Percentiles rank a stretch among this genome's conserved stretches.
Conservation (phyloP, 805 yeast genomes). For the Lachancea kluyveri region DNA sequence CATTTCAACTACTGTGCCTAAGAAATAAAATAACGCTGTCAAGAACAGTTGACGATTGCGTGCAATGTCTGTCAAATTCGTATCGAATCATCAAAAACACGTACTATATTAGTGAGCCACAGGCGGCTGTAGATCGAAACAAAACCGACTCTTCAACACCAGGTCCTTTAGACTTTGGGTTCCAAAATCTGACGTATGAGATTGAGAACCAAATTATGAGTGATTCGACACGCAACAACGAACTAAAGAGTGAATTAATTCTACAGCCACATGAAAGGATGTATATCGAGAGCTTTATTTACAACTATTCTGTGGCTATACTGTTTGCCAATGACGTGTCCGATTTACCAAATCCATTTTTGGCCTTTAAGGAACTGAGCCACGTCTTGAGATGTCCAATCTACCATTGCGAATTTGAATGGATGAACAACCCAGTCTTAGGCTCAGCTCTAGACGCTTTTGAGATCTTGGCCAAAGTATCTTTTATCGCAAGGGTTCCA, state of each 20-base stretch:
- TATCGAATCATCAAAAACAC: conserved; percentile 32
- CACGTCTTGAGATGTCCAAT: conserved; percentile 32
- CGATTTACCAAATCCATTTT: conserved; percentile 38
- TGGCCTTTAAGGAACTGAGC: conserved; percentile 31
- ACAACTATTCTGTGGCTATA: conserved; percentile 36
- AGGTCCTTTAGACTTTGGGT: conserved; percentile 2
- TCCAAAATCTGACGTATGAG: conserved; percentile 11
- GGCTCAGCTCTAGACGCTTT: conserved; percentile 36
- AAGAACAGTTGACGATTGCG: conserved; percentile 24
- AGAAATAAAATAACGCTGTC: conserved; percentile 31
- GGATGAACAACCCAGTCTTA: conserved; percentile 39
- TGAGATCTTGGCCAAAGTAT: conserved; percentile 34
- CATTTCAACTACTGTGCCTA: conserved; percentile 35
- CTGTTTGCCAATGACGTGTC: conserved; percentile 31
- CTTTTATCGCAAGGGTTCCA: conserved; percentile 31
- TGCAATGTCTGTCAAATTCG: conserved; percentile 32
- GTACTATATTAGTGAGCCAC: conserved; percentile 5
- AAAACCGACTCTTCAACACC: not conserved
- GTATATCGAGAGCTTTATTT: conserved; percentile 39
- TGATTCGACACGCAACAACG: conserved; percentile 1
- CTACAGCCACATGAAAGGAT: conserved; percentile 30
- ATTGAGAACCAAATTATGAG: conserved; percentile 10
- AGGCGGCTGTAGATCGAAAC: not conserved
- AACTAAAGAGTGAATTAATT: conserved; percentile 1
- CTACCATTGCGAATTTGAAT: conserved; percentile 31